These are phyloP conservation scores for Chrysanthemum makinoi DNA, from an alignment of 129 eudicot species.

Conservation along the genomic window DNA sequence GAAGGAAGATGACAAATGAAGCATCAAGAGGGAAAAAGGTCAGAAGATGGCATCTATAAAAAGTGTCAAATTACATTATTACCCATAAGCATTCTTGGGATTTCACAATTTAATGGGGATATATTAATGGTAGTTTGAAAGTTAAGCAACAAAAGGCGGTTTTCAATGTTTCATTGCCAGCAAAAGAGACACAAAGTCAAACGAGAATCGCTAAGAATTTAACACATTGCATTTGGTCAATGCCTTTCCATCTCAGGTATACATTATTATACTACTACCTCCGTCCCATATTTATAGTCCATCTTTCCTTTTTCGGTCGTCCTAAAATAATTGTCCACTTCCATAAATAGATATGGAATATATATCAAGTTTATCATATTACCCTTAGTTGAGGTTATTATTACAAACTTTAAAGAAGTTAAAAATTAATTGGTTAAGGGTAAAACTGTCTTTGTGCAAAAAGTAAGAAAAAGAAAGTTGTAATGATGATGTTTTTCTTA, in stretches of 20 bases:
- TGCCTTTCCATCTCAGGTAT: background rate
- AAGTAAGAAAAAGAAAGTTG: too few species aligned
- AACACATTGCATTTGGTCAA: background rate
- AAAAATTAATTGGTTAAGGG: too few species aligned
- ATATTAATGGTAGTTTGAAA: constrained; percentile 9
- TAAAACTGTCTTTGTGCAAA: too few species aligned
- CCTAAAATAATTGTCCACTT: too few species aligned
- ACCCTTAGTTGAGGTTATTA: too few species aligned
- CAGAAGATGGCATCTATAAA: constrained; percentile 36
- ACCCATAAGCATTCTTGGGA: constrained; percentile 24
- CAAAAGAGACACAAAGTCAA: constrained; percentile 28
- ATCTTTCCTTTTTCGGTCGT: too few species aligned
- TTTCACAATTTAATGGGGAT: background rate
- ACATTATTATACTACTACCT: background rate
- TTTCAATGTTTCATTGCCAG: constrained; percentile 14
- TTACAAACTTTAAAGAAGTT: too few species aligned
- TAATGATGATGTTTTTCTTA: too few species aligned
- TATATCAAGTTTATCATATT: too few species aligned
- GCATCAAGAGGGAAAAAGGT: constrained; percentile 32
- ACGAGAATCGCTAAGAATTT: constrained; percentile 21
- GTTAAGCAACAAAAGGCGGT: constrained; percentile 4
- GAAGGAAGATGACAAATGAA: constrained; percentile 30
- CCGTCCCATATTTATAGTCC: too few species aligned
- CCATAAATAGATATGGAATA: too few species aligned
- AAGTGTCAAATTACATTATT: constrained; percentile 24